phyloP scores from a whole-genome alignment of 352 stramenopile species.

The Phytophthora fragariae region DNA sequence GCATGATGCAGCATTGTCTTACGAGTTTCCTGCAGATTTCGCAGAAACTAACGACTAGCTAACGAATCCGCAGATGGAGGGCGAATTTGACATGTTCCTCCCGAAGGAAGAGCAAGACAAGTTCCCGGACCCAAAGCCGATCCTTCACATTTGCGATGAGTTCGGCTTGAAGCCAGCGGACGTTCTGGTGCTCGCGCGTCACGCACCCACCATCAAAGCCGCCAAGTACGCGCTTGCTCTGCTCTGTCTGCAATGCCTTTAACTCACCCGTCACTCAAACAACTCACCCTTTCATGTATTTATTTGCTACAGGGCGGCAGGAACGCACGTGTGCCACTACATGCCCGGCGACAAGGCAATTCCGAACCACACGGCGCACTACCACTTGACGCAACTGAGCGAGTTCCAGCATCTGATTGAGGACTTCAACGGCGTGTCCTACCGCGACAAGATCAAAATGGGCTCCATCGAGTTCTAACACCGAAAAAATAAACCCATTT shows the following conservation, averaged over 20 bases:
- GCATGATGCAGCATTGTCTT: background rate
- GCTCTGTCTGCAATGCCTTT: background rate
- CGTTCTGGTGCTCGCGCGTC: slow-evolving; percentile 64
- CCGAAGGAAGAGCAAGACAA: slow-evolving; percentile 48
- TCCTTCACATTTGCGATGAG: slow-evolving; percentile 56
- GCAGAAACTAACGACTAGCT: background rate
- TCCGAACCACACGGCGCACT: slow-evolving; percentile 80
- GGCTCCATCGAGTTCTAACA: slow-evolving; percentile 50
- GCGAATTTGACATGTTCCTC: slow-evolving; percentile 72
- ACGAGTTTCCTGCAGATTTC: too few relatives aligned
- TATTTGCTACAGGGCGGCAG: slow-evolving; percentile 47
- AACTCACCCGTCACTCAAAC: background rate
- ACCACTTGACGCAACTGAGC: slow-evolving; percentile 61
- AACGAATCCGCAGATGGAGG: slow-evolving; percentile 57
- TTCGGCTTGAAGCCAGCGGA: slow-evolving; percentile 62
- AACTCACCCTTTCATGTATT: background rate
- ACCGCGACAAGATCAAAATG: slow-evolving; percentile 55
- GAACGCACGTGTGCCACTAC: slow-evolving; percentile 70
- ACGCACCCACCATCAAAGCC: slow-evolving; percentile 62
- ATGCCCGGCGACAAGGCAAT: slow-evolving; percentile 70
- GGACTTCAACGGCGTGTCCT: slow-evolving; percentile 82
- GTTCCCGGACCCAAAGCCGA: slow-evolving; percentile 58
- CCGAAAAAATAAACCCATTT: too few relatives aligned
- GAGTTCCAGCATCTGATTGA: slow-evolving; percentile 79
- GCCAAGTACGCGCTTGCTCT: slow-evolving; percentile 52